phyloP scores from a whole-genome alignment of 495 filamentous ascomycete species.

The Neurospora sp. region DNA sequence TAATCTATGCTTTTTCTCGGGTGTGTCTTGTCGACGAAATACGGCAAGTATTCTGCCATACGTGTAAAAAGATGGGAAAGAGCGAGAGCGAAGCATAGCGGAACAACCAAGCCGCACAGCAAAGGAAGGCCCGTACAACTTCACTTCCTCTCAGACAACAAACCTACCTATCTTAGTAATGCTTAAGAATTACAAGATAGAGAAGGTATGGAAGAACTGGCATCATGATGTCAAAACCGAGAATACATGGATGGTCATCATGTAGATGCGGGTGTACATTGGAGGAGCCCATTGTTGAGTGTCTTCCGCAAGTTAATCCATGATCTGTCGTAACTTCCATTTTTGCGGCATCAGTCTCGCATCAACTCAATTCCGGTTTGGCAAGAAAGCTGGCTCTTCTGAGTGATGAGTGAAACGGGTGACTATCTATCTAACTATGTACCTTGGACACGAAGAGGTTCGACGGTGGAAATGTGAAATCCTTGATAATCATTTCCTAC shows the following conservation, averaged over 20 bases:
- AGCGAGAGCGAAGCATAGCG: background rate
- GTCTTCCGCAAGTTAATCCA: background rate
- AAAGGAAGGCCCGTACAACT: background rate
- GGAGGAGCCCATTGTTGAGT: background rate
- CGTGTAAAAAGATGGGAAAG: no score
- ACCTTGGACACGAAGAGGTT: no score
- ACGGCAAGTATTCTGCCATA: no score
- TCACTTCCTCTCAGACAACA: background rate
- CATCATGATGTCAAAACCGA: background rate
- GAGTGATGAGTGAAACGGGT: background rate
- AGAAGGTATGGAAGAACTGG: background rate
- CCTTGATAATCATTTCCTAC: background rate
- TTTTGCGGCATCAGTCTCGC: background rate
- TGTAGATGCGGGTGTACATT: background rate
- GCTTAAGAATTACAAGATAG: background rate
- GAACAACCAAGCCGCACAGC: background rate
- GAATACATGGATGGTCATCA: background rate
- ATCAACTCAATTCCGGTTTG: background rate
- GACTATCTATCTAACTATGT: background rate
- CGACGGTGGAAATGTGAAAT: no score
- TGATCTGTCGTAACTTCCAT: background rate
- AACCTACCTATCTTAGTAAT: no score
- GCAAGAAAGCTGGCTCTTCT: background rate
- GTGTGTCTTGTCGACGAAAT: no score
- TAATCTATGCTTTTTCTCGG: no score